Conservation (phyloP, 768 basidiomycete species). For the Rhodosporidiobolus sp. region DNA sequence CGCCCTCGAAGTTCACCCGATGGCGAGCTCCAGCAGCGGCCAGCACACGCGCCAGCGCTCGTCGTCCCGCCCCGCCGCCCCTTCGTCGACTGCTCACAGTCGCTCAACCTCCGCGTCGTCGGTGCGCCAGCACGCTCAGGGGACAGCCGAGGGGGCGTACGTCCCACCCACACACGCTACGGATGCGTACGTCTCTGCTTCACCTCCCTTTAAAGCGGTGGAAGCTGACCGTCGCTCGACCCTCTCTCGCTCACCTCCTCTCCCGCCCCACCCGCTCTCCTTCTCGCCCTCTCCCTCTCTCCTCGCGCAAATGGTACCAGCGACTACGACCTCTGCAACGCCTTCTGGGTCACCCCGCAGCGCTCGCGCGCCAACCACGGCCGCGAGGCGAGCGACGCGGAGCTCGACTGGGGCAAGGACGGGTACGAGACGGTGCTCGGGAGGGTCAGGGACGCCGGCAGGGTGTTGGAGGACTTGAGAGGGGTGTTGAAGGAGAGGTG, state of each 20-base stretch:
- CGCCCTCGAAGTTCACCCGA: too few relatives aligned
- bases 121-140: not conserved
- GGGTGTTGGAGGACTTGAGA: constrained; percentile 83
- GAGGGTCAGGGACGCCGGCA: constrained; percentile 44
- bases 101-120: not conserved
- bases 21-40: too few relatives aligned
- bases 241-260: too few relatives aligned
- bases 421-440: constrained; percentile 51
- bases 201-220: not conserved
- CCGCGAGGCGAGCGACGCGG: constrained; percentile 16
- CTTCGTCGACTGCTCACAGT: not conserved
- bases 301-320: not conserved
- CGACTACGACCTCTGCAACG: constrained; percentile 82
- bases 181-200: not conserved
- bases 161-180: not conserved
- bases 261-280: not conserved
- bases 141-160: constrained; percentile 4
- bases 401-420: constrained; percentile 30
- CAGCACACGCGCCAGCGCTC: too few relatives aligned
- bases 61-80: too few relatives aligned
- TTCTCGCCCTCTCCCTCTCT: not conserved
- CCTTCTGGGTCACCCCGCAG: constrained; percentile 73
- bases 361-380: constrained; percentile 8
- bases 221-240: not conserved
- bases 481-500: constrained; percentile 93